A percentile compares a stretch with the other conserved stretches of the same genome.
Conservation (phyloP, 2,329 filamentous ascomycete genomes). For the Blastomyces percursus region DNA sequence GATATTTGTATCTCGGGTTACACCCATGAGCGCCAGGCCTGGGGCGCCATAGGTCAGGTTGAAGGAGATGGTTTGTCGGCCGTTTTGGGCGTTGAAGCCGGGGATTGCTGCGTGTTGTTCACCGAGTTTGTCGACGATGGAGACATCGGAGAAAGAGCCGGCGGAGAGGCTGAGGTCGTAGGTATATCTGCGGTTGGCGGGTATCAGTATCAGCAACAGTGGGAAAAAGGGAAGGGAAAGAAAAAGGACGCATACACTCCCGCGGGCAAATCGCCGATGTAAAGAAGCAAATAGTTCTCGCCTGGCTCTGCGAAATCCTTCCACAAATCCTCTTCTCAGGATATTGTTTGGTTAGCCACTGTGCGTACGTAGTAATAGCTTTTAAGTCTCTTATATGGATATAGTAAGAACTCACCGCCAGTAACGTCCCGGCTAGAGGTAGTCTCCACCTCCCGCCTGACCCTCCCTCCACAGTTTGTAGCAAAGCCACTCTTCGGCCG, state of each 20-base stretch:
- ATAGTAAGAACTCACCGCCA: neutral
- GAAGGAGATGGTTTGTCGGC: neutral
- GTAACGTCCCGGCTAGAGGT: neutral
- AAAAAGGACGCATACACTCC: neutral
- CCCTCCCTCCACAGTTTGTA: neutral
- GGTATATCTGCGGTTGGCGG: neutral
- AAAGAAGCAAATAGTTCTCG: neutral
- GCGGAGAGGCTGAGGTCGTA: neutral
- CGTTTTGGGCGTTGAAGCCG: neutral
- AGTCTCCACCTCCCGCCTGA: neutral
- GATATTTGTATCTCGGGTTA: neutral
- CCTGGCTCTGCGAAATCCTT: neutral
- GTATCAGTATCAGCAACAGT: neutral
- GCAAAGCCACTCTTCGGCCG: neutral
- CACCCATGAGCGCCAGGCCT: neutral
- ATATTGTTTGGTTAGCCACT: neutral
- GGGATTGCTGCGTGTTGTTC: neutral
- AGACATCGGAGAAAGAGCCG: neutral
- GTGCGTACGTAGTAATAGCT: neutral
- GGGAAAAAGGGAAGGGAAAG: neutral
- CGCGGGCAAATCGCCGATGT: neutral
- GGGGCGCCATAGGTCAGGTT: neutral
- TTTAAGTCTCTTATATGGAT: no score
- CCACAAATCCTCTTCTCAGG: neutral
- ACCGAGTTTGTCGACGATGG: neutral